Conservation (phyloP, 2,329 filamentous ascomycete species). For the Aureobasidium sp. region DNA sequence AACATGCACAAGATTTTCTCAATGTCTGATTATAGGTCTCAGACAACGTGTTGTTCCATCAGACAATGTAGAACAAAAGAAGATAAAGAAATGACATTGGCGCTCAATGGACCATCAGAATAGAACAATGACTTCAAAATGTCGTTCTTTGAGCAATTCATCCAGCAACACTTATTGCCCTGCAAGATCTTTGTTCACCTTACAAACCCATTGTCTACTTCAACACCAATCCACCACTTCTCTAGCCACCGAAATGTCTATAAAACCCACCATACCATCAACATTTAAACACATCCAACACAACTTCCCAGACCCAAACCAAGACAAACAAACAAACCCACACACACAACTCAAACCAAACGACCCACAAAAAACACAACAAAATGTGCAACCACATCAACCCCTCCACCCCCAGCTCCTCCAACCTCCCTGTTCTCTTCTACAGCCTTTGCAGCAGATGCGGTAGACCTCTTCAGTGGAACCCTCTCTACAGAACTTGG, state of each 20-base stretch:
- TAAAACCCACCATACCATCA: neutral
- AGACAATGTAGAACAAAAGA: neutral
- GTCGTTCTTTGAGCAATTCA: neutral
- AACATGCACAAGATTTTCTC: neutral
- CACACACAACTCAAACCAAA: neutral
- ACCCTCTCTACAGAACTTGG: neutral
- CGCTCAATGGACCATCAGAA: neutral
- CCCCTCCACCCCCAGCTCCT: neutral
- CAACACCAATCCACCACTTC: neutral
- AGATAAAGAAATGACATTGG: neutral
- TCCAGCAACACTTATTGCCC: neutral
- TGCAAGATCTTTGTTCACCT: neutral
- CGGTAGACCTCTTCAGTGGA: neutral
- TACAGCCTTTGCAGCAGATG: neutral
- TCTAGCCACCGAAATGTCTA: neutral
- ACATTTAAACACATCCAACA: neutral
- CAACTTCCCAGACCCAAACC: neutral
- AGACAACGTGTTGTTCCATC: neutral
- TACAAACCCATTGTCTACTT: neutral
- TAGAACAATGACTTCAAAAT: neutral
- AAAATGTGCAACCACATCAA: neutral
- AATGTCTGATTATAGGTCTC: neutral
- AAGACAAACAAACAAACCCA: neutral
- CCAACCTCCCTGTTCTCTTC: neutral
- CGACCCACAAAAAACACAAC: neutral